Base-by-base conservation (phyloP, 495 filamentous ascomycete species). In the Talaromyces borbonicus region DNA sequence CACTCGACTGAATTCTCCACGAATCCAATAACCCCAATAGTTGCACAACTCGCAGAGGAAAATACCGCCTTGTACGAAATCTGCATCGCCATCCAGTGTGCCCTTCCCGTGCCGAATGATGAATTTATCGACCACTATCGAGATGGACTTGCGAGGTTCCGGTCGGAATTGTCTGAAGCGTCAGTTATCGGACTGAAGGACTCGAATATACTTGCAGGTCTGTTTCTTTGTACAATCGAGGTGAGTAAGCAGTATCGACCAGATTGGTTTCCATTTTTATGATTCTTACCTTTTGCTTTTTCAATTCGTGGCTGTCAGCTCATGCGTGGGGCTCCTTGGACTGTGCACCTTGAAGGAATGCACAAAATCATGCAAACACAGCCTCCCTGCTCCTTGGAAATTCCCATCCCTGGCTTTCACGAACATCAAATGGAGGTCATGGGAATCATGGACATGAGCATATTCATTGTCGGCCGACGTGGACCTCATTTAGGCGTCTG, bases 271-370 rank as follows among this genome's bases (percentile, higher is more conserved):
- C 3, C 14, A 11, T 31, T 2, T 8, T 31, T 2, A 2, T 8
- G 30, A 30, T 12, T 24, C 27, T 30, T 14, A 14, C 47, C 33
- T 19, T 9, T 20, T 22, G 24, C 2, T 16, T 14, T 40, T 33
- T 2, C n/a, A n/a, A n/a, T n/a, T n/a, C n/a, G n/a, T n/a, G n/a
- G n/a, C n/a, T n/a, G n/a, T 38, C 18, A 67, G 63, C 29, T 63
- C 25, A 51, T 67, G 47, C 63, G 60, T 36, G 60, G 62, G 6
- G 20, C 60, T 9, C 56, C 62, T 0, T 67, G 62, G 63, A 65
- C 62, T 1, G 56, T 67, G 57, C 63, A 67, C 48, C 46, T 67
- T 11, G 58, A 60, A 47, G 62, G 63, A 8, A 63, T 67, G 58
- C 53, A 67, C 44, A 58, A 48, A 16, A 62, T 67, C 16, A 46